Percentiles rank a stretch among this genome's conserved stretches.
Evolutionary conservation across 177 flowering plant genomes (phyloP).

Genomic region (Tripterygium wilfordii): DNA sequence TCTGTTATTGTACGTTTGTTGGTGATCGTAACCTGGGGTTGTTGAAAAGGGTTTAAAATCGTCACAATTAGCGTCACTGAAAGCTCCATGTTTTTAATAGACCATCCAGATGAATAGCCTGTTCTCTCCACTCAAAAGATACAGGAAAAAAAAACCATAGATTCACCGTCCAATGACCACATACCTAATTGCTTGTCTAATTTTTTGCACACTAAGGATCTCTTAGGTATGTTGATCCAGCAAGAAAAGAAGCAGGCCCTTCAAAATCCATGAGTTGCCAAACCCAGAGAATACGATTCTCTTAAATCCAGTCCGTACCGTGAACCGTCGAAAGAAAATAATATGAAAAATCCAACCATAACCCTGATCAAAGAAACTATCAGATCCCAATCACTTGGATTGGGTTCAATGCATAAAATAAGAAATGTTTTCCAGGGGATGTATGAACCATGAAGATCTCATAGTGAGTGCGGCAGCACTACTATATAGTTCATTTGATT

Average conservation of each 20-base stretch:
- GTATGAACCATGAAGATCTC: no score
- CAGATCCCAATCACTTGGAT: no score
- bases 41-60: constrained; percentile 4
- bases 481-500: constrained; percentile 1
- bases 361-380: no score
- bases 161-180: background rate
- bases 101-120: background rate
- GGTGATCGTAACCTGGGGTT: background rate
- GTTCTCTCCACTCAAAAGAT: constrained; percentile 16
- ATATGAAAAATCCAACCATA: no score
- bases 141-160: constrained; percentile 12
- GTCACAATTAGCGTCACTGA: background rate
- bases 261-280: background rate
- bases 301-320: no score
- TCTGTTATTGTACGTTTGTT: no score
- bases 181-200: constrained; percentile 16
- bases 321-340: no score
- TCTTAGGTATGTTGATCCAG: background rate
- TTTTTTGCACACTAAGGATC: background rate
- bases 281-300: background rate
- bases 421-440: background rate
- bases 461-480: no score
- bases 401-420: no score
- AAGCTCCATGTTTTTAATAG: background rate
- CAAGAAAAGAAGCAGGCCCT: background rate